A percentile compares a stretch with the other conserved stretches of the same genome.
phyloP scores from a whole-genome alignment of 768 basidiomycete genomes.

The Lactarius evosmus region DNA sequence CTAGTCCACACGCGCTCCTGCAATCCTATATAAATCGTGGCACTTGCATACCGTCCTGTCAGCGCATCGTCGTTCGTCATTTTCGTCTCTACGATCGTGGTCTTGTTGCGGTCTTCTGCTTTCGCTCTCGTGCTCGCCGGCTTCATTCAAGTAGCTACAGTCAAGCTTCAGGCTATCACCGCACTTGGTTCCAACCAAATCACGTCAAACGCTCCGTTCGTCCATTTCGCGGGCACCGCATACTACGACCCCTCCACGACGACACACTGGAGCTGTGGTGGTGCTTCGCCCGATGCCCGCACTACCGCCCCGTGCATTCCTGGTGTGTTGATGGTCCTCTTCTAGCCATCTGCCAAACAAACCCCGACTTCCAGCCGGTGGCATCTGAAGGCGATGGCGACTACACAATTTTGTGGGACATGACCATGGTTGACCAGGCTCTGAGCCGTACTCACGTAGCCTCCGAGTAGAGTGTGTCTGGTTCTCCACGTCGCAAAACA shows the following conservation, averaged over 20 bases:
- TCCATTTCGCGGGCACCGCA: conserved; percentile 34
- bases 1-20: not conserved
- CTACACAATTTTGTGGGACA: conserved; percentile 44
- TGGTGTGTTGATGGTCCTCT: not conserved
- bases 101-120: not conserved
- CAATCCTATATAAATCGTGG: not conserved
- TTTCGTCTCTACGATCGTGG: not conserved
- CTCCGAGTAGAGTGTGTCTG: conserved; percentile 49
- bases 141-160: not conserved
- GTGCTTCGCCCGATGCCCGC: conserved; percentile 18
- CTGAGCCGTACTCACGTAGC: not conserved
- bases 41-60: no score
- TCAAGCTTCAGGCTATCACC: conserved; percentile 27
- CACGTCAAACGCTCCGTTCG: conserved; percentile 33
- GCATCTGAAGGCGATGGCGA: conserved; percentile 49
- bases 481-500: conserved; percentile 41
- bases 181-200: conserved; percentile 32
- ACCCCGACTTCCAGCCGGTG: conserved; percentile 44
- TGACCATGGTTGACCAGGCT: no score
- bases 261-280: conserved; percentile 33
- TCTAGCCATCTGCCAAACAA: conserved; percentile 46
- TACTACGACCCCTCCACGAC: conserved; percentile 34
- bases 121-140: not conserved
- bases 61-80: not conserved
- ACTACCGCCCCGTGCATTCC: not conserved